Base-by-base conservation (phyloP, 1,284 basidiomycete genomes). In the Fistulina hepatica region DNA sequence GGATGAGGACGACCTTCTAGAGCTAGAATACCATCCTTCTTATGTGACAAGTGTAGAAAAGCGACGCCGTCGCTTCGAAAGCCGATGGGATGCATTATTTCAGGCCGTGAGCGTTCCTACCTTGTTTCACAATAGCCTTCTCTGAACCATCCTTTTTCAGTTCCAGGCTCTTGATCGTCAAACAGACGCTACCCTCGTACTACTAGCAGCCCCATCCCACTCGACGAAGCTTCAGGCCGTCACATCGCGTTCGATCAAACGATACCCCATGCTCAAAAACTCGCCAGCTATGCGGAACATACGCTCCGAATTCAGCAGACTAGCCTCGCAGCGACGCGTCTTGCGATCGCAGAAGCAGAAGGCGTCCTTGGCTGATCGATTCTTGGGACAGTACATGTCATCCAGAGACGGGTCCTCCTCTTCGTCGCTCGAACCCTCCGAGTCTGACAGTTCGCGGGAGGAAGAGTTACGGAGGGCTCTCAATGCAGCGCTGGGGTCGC, bases 131-230 rank as follows among this genome's bases (percentile, higher is more conserved):
- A 41, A 42, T 39, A 40, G 39, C 31, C 43, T 42, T 39, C 37
- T 33, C 48, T 51, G 19, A 45, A 34, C 17, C 24, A 44, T 25
- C 35, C 26, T 39, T 40, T 37, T 21, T 10, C 49, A 85, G 81
- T 79, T 86, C 67, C 78, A 81, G 58, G 67, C 68, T 21, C 60
- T 86, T 15, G 82, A 86, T 57, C 67, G 80, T 34, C 79, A 84
- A 56, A 86, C 82, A 4, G 83, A 85, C 48, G 65, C 81, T 10
- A 84, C 79, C 0, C 67, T 85, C 59, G 56, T 85, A 21, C 57
- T 86, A 0, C 60, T 86, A 15, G 81, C 81, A 2, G 70, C 81
- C 0, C 83, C 81, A 0, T 73, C 80, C 0, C 78, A 85, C 51
- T 65, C 73, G 7, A 72, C 66, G 12, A 77, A 76, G 46, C 52